Evolutionary conservation across 169 alveolate species (phyloP), one percentile per base, ranked within the genome.

Genomic region (Eimeria acervulina): DNA sequence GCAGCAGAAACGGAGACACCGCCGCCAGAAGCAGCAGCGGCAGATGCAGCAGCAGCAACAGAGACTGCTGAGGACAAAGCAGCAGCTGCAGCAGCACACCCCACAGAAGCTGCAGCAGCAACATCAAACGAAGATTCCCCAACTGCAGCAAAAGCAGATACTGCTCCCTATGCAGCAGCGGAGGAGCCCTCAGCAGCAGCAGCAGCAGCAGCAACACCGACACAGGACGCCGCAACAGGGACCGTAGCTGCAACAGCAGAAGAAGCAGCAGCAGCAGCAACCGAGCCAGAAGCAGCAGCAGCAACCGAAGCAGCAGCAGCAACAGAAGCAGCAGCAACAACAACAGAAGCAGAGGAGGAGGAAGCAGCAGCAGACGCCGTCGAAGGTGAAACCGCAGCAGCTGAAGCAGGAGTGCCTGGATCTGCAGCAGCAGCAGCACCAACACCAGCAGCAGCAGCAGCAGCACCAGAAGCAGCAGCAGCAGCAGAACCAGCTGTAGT

Each of bases 41-140:
- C 55, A 47, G 55, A 47, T 7, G 12, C 5, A 47, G 74, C 74
- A 63, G 74, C 74, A 63, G 74, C 74, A 63, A 21, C 8, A n/a
- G 8, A 63, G n/a, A 21, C 36, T 10, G 74, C 74, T 8, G 74
- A 6, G 15, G 33, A 63, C 8, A 63, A 63, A 63, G 74, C 74
- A 63, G 74, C 33, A 63, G 74, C 74, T 4, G 36, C 8, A 63
- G 15, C 5, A 63, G 74, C 74, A 63, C 28, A 10, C 10, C 26
- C 74, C 5, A 21, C 74, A 63, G 74, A 17, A 63, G 74, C 74
- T 63, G 36, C 33, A 63, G 74, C 74, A 63, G 74, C 74, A 63
- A 8, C 74, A 52, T 10, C 66, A 7, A 47, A 12, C 55, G 12
- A 12, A 5, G 12, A 12, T 12, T 7, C 19, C 55, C 19, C 55